Conservation (phyloP, 345 rosid genomes). For the Viola odorata region DNA sequence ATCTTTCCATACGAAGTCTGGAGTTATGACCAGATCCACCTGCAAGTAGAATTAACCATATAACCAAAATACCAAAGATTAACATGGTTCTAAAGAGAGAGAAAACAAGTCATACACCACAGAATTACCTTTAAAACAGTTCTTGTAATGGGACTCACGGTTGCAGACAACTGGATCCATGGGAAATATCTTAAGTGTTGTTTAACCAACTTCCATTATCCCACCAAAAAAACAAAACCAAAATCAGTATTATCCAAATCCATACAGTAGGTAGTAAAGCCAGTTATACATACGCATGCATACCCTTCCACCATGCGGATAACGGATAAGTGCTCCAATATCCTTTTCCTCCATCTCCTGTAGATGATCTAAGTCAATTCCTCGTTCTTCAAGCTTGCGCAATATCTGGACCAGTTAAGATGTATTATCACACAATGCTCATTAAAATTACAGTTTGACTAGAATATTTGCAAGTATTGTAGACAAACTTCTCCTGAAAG, state of each 20-base stretch:
- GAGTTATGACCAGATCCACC: slow-evolving; percentile 85
- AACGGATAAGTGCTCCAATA: slow-evolving; percentile 86
- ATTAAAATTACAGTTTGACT: slow-evolving; percentile 9
- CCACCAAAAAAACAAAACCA: slow-evolving; percentile 12
- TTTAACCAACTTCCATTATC: slow-evolving; percentile 64
- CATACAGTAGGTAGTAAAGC: not conserved
- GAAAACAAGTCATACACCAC: slow-evolving; percentile 4
- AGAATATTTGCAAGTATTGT: slow-evolving; percentile 3
- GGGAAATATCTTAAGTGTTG: slow-evolving; percentile 83
- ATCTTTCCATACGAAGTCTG: slow-evolving; percentile 89
- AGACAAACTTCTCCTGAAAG: slow-evolving; percentile 68
- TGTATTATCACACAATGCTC: slow-evolving; percentile 18
- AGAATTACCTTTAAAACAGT: slow-evolving; percentile 83
- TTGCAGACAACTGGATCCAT: slow-evolving; percentile 69
- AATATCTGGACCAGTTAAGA: slow-evolving; percentile 45
- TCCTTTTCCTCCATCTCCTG: slow-evolving; percentile 95
- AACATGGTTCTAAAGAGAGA: not conserved
- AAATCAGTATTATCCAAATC: not conserved
- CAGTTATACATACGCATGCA: not conserved
- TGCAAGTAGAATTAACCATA: slow-evolving; percentile 23
- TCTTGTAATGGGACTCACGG: slow-evolving; percentile 94
- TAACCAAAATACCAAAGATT: slow-evolving; percentile 1
- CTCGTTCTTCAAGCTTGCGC: slow-evolving; percentile 95
- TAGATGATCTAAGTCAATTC: slow-evolving; percentile 71
- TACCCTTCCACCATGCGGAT: slow-evolving; percentile 93